Evolutionary conservation across 108 stramenopile species (phyloP).

Genomic region (Nitzschia sp.): DNA sequence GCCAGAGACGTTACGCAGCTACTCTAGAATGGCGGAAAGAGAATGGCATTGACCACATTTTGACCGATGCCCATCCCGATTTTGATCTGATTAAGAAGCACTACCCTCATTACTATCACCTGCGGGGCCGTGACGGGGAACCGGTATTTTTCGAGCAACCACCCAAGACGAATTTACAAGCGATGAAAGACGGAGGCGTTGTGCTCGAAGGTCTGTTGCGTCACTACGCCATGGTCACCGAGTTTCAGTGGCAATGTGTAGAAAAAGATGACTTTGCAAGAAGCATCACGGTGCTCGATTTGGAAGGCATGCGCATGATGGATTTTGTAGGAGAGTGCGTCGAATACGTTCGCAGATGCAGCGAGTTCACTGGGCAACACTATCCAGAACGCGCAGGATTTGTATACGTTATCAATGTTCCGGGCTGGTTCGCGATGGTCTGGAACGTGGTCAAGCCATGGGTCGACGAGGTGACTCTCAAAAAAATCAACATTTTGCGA

Average conservation of each 20-base stretch:
- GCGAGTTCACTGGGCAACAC: constrained; percentile 56
- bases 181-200: constrained; percentile 49
- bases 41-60: constrained; percentile 57
- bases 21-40: constrained; percentile 72
- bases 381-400: constrained; percentile 76
- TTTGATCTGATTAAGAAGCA: constrained; percentile 61
- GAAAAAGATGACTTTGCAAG: constrained; percentile 53
- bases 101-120: constrained; percentile 74
- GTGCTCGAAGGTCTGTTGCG: constrained; percentile 47
- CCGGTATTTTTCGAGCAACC: constrained; percentile 73
- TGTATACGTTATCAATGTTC: constrained; percentile 61
- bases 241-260: constrained; percentile 73
- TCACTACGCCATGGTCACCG: constrained; percentile 74
- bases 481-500: constrained; percentile 58
- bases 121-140: constrained; percentile 53
- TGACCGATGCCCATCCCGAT: constrained; percentile 51
- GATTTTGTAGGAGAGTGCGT: constrained; percentile 81
- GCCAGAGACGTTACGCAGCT: constrained; percentile 50
- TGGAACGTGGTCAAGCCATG: constrained; percentile 69
- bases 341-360: constrained; percentile 63
- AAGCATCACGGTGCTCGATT: constrained; percentile 69
- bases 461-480: constrained; percentile 58
- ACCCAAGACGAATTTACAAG: constrained; percentile 63
- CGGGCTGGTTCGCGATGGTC: constrained; percentile 61
- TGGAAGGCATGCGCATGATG: constrained; percentile 66